Base-by-base conservation (phyloP, 2,329 filamentous ascomycete species). In the Thelonectria olida region DNA sequence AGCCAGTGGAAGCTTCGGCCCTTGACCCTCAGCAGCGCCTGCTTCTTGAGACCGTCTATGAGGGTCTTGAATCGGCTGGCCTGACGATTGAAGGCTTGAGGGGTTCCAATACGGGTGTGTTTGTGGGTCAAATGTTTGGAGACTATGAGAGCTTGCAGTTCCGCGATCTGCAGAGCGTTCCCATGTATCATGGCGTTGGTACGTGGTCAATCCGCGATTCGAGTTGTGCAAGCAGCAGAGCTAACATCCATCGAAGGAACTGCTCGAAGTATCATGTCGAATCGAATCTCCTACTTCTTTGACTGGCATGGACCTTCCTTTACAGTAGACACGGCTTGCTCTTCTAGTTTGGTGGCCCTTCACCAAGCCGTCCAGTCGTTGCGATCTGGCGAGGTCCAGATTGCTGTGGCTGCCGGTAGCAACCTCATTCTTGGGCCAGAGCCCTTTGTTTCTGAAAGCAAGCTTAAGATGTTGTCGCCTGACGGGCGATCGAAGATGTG, bases 231-330 rank as follows among this genome's bases (percentile, higher is more conserved):
- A n/a, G n/a, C n/a, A n/a, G n/a, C n/a, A n/a, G n/a, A n/a, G n/a
- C n/a, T n/a, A n/a, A n/a, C n/a, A n/a, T n/a, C n/a, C n/a, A n/a
- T n/a, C n/a, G n/a, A n/a, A n/a, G n/a, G n/a, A n/a, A n/a, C n/a
- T n/a, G 48, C 53, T 22, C 25, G 79, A 64, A 79, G 80, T 20
- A 82, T 84, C 73, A 75, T 83, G 63, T 81, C 81, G 1, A 85
- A 85, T 67, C 74, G 83, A 47, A 73, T 85, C n/a, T 84, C 81
- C 2, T 82, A 85, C 63, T 82, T 81, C 71, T 85, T 84, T 61
- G 81, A 86, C 63, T 74, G 86, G 52, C 75, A 77, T 44, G 84
- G 84, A 0, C 82, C 83, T 0, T 83, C 80, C 58, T 79, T 84
- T 61, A 84, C 81, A 1, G 75, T 80, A 4, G 80, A 84, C 61